Evolutionary conservation across 1,284 basidiomycete genomes (phyloP), one percentile per base, ranked within the genome.

Genomic region (Boletus sp.): DNA sequence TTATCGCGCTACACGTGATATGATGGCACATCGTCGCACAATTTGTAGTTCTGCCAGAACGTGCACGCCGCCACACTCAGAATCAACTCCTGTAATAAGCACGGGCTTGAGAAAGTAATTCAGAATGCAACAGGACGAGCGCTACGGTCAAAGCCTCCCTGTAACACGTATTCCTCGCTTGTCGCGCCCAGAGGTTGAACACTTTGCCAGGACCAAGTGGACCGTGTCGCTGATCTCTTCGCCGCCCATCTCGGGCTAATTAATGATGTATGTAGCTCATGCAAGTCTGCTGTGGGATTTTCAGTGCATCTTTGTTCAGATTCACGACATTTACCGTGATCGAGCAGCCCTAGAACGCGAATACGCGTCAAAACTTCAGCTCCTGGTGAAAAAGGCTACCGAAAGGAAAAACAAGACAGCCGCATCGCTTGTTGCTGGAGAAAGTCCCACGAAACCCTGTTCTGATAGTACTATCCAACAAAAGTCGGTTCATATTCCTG

Each of bases 341-440:
- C 75, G 82, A 35, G 79, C 71, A 14, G 74, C 72, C 12, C 69
- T 91, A 12, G 88, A 91, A 64, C 78, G 81, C 44, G 87, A 91
- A 59, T 90, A 88, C 61, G 83, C 86, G 1, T 61, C 68, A 16
- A 89, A 85, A 59, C 70, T 90, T 16, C 80, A 85, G 58, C 65
- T 71, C 13, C 66, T 91, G 22, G 74, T 75, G 3, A 81, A 76
- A 66, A 89, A 82, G 60, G 80, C 82, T 1, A 67, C 72, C 14
- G 89, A 91, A 41, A 86, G 80, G 74, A 87, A 84, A 64, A 68
- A 66, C 35, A 86, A 78, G 67, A 72, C 74, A 46, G 76, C 78
- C 53, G 60, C 70, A 2, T 62, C 68, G 17, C 68, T 84, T 19
- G 77, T 85, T 5, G 64, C 88, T 10, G 88, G 87, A 26, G 74